phyloP scores from a whole-genome alignment of 2,329 filamentous ascomycete species.

The Hypoxylon sp. region DNA sequence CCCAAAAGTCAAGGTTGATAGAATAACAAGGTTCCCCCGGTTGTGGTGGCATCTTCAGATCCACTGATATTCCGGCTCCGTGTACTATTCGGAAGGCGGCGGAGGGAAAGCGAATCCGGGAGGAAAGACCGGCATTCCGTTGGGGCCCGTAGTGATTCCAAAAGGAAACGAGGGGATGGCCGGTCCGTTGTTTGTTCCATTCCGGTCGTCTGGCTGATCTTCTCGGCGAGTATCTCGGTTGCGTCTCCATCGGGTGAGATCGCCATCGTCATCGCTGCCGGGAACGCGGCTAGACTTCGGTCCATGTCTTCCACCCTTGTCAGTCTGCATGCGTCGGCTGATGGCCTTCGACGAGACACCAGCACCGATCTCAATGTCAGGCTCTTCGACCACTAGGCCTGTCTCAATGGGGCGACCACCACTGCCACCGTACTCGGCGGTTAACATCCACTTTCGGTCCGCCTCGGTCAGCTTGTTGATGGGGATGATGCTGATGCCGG shows the following conservation, averaged over 20 bases:
- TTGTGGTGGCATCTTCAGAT: neutral
- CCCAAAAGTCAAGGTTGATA: neutral
- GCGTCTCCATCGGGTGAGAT: conserved; percentile 49
- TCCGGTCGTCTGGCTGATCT: conserved; percentile 47
- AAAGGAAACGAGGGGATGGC: conserved; percentile 57
- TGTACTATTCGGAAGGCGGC: conserved; percentile 46
- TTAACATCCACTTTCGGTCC: conserved; percentile 97
- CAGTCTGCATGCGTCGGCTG: conserved; percentile 76
- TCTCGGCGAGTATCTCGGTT: conserved; percentile 48
- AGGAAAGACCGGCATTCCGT: conserved; percentile 64
- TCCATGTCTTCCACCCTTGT: conserved; percentile 73
- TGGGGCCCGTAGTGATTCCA: conserved; percentile 59
- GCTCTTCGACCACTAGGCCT: conserved; percentile 93
- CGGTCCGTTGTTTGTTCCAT: conserved; percentile 45
- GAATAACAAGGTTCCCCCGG: neutral
- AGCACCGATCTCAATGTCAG: conserved; percentile 97
- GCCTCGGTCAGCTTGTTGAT: conserved; percentile 94
- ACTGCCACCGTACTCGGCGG: conserved; percentile 91
- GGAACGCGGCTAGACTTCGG: conserved; percentile 70
- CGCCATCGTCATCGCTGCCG: conserved; percentile 47
- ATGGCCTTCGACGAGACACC: conserved; percentile 95
- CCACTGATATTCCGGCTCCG: conserved; percentile 2
- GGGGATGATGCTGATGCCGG: conserved; percentile 91
- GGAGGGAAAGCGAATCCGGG: conserved; percentile 59
- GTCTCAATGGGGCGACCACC: conserved; percentile 84